Conservation (phyloP, 768 basidiomycete genomes). For the Pulveroboletus ravenelii region DNA sequence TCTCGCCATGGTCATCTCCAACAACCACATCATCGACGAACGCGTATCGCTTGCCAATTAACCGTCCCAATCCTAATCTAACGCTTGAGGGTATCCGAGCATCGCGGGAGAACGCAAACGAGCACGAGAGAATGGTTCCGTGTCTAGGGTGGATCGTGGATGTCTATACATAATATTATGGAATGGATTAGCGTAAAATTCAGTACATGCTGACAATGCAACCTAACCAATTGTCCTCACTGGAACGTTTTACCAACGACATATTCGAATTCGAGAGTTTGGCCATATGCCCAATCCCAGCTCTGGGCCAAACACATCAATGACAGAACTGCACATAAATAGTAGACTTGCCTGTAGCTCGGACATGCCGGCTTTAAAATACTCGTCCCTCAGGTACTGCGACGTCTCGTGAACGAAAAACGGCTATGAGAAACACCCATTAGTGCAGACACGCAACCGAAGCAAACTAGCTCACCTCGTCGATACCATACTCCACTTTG, state of each 20-base stretch:
- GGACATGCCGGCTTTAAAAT: conserved; percentile 63
- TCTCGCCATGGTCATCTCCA: too few species aligned
- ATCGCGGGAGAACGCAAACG: too few species aligned
- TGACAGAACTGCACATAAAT: background rate
- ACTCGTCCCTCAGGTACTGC: conserved; percentile 43
- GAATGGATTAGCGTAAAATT: background rate
- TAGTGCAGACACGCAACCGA: background rate
- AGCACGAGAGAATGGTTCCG: too few species aligned
- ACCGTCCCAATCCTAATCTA: too few species aligned
- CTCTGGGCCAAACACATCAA: conserved; percentile 43
- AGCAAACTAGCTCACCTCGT: conserved; percentile 26
- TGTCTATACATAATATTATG: background rate
- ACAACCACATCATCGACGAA: too few species aligned
- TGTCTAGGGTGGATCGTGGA: too few species aligned
- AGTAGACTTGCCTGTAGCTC: conserved; percentile 60
- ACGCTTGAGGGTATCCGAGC: too few species aligned
- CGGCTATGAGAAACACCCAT: conserved; percentile 29
- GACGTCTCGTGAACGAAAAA: conserved; percentile 43
- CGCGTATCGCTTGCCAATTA: too few species aligned
- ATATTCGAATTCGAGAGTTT: conserved; percentile 91
- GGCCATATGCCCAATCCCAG: conserved; percentile 93
- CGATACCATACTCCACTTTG: conserved; percentile 46
- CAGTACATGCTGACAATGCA: background rate
- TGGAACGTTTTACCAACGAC: conserved; percentile 39
- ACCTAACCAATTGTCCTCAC: conserved; percentile 48